These are phyloP conservation scores for Nigrospora sphaerica DNA, from an alignment of 2,329 filamentous ascomycete genomes.

Conservation along the genomic window DNA sequence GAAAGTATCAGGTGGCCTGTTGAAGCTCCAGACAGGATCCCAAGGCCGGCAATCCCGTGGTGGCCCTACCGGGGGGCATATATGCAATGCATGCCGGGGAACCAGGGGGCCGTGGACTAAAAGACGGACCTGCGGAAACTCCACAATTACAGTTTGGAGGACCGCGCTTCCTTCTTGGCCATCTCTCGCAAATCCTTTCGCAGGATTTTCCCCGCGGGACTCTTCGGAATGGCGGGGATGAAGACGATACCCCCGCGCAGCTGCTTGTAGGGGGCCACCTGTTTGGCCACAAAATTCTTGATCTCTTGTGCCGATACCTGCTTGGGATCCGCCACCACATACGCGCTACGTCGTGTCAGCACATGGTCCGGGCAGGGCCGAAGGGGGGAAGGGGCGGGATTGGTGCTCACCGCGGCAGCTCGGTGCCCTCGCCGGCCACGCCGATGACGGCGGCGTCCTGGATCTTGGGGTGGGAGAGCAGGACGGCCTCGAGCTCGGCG, in stretches of 20 bases:
- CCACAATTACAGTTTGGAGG: conserved; percentile 10
- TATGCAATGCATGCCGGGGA: no score
- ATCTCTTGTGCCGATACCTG: conserved; percentile 14
- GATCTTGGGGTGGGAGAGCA: conserved; percentile 21
- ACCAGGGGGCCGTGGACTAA: no score
- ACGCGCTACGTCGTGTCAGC: conserved; percentile 10
- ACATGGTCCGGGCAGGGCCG: background rate
- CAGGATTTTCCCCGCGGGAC: conserved; percentile 28
- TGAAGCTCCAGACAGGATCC: no score
- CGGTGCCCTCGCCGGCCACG: conserved; percentile 32
- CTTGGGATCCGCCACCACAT: conserved; percentile 15
- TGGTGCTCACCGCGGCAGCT: conserved; percentile 42
- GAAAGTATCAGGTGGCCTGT: no score
- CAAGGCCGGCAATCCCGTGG: no score
- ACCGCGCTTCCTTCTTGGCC: conserved; percentile 10
- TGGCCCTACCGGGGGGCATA: no score
- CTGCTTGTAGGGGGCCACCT: conserved; percentile 23
- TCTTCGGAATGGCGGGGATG: conserved; percentile 27
- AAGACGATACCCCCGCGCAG: conserved; percentile 26
- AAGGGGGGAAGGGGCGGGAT: conserved; percentile 28
- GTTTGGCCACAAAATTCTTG: conserved; percentile 14
- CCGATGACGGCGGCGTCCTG: conserved; percentile 49
- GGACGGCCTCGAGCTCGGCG: conserved; percentile 42
- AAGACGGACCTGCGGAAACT: no score
- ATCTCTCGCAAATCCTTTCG: conserved; percentile 22